phyloP scores from a whole-genome alignment of 2,329 filamentous ascomycete species.

The Thermoascus crustaceus region DNA sequence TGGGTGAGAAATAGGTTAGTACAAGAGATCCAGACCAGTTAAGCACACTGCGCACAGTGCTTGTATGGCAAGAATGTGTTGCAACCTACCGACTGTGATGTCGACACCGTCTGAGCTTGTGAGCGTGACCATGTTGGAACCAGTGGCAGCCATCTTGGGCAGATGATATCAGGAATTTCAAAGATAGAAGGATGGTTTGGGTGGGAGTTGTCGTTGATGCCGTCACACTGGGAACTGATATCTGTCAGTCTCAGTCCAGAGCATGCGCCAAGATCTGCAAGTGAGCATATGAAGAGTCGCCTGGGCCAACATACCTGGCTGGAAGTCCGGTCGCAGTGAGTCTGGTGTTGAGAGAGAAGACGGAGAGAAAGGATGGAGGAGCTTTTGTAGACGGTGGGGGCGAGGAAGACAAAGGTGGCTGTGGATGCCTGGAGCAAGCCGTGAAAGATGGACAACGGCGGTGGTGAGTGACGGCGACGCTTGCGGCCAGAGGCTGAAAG shows the following conservation, averaged over 20 bases:
- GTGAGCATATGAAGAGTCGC: too few species aligned
- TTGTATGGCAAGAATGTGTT: not conserved
- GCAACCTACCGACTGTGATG: conserved; percentile 43
- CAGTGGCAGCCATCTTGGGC: conserved; percentile 16
- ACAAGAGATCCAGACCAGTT: not conserved
- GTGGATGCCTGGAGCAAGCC: not conserved
- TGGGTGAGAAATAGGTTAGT: conserved; percentile 31
- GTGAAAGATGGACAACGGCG: not conserved
- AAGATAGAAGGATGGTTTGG: too few species aligned
- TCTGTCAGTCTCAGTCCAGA: too few species aligned
- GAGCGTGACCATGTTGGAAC: conserved; percentile 33
- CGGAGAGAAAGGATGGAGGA: conserved; percentile 1
- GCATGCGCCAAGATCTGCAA: too few species aligned
- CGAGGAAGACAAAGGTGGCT: not conserved
- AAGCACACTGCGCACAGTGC: conserved; percentile 3
- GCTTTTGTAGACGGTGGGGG: not conserved
- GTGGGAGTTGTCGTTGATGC: too few species aligned
- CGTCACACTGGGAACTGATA: too few species aligned
- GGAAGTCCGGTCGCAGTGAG: too few species aligned
- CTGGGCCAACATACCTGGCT: too few species aligned
- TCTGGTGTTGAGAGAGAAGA: too few species aligned
- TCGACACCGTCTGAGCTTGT: conserved; percentile 44
- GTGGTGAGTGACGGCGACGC: conserved; percentile 1
- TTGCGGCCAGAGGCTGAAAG: not conserved
- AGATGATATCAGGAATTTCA: too few species aligned